Percentiles rank a stretch among this genome's conserved stretches.
These are phyloP conservation scores for Cystofilobasidium ferigula DNA, from an alignment of 768 basidiomycete genomes.

Conservation along the genomic window DNA sequence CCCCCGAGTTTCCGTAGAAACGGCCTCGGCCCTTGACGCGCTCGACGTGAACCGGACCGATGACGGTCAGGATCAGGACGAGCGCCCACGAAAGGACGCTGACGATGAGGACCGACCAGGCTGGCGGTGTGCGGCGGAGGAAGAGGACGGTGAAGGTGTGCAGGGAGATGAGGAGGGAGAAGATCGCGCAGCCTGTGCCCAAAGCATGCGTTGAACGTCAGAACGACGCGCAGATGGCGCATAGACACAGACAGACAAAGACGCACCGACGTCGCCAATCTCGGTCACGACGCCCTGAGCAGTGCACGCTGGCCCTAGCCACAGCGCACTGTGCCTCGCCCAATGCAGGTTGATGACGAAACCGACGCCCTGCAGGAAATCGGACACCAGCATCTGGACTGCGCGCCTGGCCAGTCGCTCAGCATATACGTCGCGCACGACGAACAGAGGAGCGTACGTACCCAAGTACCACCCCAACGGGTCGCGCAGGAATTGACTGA, in stretches of 20 bases:
- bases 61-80: background rate
- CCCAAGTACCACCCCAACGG: background rate
- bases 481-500: background rate
- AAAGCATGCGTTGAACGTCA: background rate
- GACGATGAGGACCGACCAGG: background rate
- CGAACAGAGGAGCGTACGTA: background rate
- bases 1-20: conserved; percentile 22
- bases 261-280: background rate
- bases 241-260: background rate
- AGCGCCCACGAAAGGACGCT: background rate
- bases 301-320: background rate
- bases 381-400: background rate
- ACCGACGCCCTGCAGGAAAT: background rate
- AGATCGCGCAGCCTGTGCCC: conserved; percentile 4
- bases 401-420: background rate
- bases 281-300: background rate
- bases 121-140: background rate
- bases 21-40: background rate
- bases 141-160: background rate
- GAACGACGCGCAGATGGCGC: background rate
- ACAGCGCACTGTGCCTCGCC: background rate
- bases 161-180: background rate
- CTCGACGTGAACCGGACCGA: background rate
- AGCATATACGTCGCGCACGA: background rate
- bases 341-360: background rate